Base-by-base conservation (phyloP, 2,329 filamentous ascomycete species). In the Trichoderma sp. region DNA sequence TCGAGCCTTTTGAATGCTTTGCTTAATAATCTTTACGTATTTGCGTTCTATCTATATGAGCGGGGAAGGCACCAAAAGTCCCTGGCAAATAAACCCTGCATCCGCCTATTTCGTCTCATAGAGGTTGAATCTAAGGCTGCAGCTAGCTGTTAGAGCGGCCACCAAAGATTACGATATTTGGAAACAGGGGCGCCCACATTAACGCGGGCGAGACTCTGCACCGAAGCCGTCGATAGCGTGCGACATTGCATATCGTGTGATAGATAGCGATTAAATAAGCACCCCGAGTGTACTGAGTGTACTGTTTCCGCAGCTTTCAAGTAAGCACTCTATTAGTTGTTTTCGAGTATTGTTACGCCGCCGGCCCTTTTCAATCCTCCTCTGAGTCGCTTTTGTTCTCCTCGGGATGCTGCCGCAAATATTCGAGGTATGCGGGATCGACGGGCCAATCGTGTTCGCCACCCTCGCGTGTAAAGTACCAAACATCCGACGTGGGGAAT, bases 391-490 rank as follows among this genome's bases (percentile, higher is more conserved):
- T 49, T 11, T 49, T 24, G 19, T 49, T 19, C 8, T 57, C 55
- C n/a, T 57, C 55, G 19, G 55, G 55, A 57, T 57, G 55, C 55
- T 57, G 55, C 19, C 31, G 35, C 55, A 57, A 5, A 57, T 57
- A 57, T 57, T 57, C 55, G n/a, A 57, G 55, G 55, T 57, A 57
- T 8, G 27, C 29, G 16, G 55, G 55, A 19, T 57, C 55, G 55
- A 57, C 29, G 6, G 55, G 55, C 21, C 33, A 7, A 21, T 57
- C 55, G 13, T 57, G 31, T 6, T 57, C 55, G 19, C 31, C 27
- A 33, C 55, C 55, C n/a, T 57, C 55, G n/a, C 55, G 55, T 29
- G 35, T 57, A 19, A 57, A 57, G 29, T 57, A 57, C 55, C 55
- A 57, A 13, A 57, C 31, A n/a, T 57, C 55, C 5, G 10, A 6